These are phyloP conservation scores for Boechera divaricarpa DNA, from an alignment of 345 rosid genomes.

Conservation along the genomic window DNA sequence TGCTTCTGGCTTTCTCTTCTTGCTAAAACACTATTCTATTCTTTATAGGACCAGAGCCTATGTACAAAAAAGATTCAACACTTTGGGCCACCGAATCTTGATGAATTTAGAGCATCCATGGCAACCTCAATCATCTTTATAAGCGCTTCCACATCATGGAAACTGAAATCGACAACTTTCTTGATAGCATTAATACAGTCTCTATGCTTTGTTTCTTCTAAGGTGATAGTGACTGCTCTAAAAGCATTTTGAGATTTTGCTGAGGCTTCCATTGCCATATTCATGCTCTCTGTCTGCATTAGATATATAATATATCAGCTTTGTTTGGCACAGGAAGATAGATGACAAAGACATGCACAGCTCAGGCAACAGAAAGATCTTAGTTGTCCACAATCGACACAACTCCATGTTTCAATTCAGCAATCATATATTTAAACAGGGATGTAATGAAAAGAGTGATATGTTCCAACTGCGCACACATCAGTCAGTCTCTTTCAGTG, in stretches of 20 bases:
- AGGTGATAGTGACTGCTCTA: conserved; percentile 48
- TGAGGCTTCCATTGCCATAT: conserved; percentile 78
- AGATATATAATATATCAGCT: conserved; percentile 41
- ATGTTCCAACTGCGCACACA: conserved; percentile 13
- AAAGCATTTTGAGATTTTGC: conserved; percentile 65
- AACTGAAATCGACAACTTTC: conserved; percentile 70
- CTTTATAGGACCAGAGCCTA: conserved; percentile 44
- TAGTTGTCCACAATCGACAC: conserved; percentile 5
- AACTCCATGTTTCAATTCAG: conserved; percentile 23
- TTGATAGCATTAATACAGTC: conserved; percentile 56
- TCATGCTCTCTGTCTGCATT: conserved; percentile 69
- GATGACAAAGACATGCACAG: not conserved
- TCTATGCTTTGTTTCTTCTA: conserved; percentile 51
- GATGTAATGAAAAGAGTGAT: conserved; percentile 19
- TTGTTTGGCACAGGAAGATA: conserved; percentile 29
- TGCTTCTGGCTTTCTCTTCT: conserved; percentile 27
- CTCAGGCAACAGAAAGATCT: conserved; percentile 18
- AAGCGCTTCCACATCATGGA: conserved; percentile 73
- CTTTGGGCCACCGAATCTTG: conserved; percentile 45
- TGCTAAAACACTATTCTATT: conserved; percentile 30
- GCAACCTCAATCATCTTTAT: conserved; percentile 64
- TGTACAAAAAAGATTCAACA: conserved; percentile 51
- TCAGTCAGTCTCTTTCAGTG: not conserved
- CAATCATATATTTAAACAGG: conserved; percentile 16
- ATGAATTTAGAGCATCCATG: conserved; percentile 56